These are phyloP conservation scores for Phoenix roebelenii DNA, from an alignment of 176 grass and related monocot genomes.

Conservation along the genomic window DNA sequence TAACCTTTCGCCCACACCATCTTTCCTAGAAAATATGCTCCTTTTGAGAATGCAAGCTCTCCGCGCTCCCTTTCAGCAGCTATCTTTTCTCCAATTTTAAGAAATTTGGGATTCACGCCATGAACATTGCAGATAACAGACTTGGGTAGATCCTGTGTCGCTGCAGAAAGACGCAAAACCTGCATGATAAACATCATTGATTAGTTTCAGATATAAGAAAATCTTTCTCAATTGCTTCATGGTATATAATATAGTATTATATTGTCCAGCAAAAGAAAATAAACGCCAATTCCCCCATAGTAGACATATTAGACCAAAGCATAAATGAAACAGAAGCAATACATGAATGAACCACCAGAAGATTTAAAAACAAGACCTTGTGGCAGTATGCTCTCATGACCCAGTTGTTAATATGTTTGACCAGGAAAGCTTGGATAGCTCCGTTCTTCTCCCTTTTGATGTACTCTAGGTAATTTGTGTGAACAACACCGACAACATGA, in stretches of 20 bases:
- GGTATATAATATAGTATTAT: too few species aligned
- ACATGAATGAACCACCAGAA: neutral
- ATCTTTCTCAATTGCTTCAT: too few species aligned
- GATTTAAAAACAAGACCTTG: constrained; percentile 45
- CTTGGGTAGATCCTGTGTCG: constrained; percentile 75
- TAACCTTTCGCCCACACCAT: constrained; percentile 99
- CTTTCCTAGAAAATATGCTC: constrained; percentile 89
- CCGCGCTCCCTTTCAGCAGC: constrained; percentile 45
- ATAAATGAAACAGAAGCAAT: too few species aligned
- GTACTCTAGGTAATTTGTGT: constrained; percentile 97
- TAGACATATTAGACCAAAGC: too few species aligned
- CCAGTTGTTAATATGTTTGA: constrained; percentile 96
- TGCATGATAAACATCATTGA: constrained; percentile 33
- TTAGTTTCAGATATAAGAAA: neutral
- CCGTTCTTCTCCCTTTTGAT: constrained; percentile 96
- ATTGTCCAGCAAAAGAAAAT: too few species aligned
- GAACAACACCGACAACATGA: constrained; percentile 84
- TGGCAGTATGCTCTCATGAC: constrained; percentile 88
- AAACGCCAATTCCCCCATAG: too few species aligned
- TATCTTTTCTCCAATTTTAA: constrained; percentile 66
- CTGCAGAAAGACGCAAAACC: constrained; percentile 85
- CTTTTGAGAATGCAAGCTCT: constrained; percentile 50
- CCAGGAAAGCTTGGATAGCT: constrained; percentile 77
- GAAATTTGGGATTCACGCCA: constrained; percentile 81
- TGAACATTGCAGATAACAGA: constrained; percentile 92